phyloP scores from a whole-genome alignment of 1,284 basidiomycete genomes.

The Fomitopsis pinicola region DNA sequence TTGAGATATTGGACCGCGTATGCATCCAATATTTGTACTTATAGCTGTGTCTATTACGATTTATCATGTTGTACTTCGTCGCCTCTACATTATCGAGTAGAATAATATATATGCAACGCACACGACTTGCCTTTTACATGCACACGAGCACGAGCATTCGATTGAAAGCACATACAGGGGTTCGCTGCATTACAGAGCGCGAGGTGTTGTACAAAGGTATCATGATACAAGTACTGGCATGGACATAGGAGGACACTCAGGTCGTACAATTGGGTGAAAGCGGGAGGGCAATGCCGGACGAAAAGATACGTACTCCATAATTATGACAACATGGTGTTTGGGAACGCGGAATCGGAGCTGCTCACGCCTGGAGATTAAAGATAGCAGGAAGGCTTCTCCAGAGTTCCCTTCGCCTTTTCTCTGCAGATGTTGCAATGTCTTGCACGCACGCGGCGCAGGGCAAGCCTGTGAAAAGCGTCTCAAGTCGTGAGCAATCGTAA shows the following conservation, averaged over 20 bases:
- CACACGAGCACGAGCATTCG: too few relatives aligned
- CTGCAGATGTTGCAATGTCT: slow-evolving; percentile 24
- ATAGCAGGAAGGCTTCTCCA: slow-evolving; percentile 28
- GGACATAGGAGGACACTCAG: too few relatives aligned
- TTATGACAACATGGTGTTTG: neutral
- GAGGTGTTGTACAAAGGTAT: too few relatives aligned
- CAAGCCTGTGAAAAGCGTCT: slow-evolving; percentile 25
- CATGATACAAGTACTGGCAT: too few relatives aligned
- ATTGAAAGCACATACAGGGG: too few relatives aligned
- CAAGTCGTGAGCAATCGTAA: slow-evolving; percentile 26
- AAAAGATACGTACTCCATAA: neutral
- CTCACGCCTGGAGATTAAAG: slow-evolving; percentile 22
- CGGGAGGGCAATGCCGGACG: neutral
- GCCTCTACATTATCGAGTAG: neutral
- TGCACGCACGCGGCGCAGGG: slow-evolving; percentile 25
- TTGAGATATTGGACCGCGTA: neutral
- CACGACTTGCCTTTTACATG: neutral
- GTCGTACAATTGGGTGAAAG: too few relatives aligned
- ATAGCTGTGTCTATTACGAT: neutral
- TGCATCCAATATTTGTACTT: neutral
- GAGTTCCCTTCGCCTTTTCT: slow-evolving; percentile 28
- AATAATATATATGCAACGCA: neutral
- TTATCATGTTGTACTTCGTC: neutral
- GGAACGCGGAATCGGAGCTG: slow-evolving; percentile 4
- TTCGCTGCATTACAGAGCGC: too few relatives aligned